Conservation (phyloP, 768 basidiomycete genomes). For the Pleurotus cornucopiae region DNA sequence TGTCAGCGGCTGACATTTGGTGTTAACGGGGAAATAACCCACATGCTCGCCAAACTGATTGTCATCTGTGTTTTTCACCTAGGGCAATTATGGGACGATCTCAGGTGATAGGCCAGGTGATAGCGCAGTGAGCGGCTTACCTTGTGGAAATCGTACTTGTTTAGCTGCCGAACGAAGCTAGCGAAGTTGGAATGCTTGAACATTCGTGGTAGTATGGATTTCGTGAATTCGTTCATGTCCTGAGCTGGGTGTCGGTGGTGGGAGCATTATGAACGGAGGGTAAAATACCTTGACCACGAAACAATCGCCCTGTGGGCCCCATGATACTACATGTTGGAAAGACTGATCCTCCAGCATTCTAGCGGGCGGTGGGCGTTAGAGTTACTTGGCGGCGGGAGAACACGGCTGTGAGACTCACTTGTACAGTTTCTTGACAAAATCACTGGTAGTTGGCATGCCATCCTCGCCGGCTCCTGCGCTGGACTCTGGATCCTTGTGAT, state of each 20-base stretch:
- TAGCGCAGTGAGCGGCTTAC: constrained; percentile 28
- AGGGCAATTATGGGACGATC: neutral
- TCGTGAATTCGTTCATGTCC: constrained; percentile 97
- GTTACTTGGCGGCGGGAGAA: neutral
- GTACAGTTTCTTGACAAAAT: constrained; percentile 94
- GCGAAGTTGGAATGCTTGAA: constrained; percentile 97
- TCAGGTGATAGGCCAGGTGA: constrained; percentile 7
- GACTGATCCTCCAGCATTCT: constrained; percentile 87
- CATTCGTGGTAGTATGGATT: constrained; percentile 82
- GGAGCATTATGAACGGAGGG: neutral
- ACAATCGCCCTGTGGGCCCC: constrained; percentile 81
- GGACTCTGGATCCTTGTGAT: constrained; percentile 5
- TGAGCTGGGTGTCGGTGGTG: constrained; percentile 7
- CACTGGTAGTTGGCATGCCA: constrained; percentile 81
- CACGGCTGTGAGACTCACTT: constrained; percentile 47
- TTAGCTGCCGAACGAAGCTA: constrained; percentile 86
- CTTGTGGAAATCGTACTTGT: constrained; percentile 98
- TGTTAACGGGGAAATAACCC: constrained; percentile 14
- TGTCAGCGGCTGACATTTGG: neutral
- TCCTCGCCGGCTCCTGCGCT: constrained; percentile 41
- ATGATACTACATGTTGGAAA: constrained; percentile 71
- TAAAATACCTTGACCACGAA: constrained; percentile 76
- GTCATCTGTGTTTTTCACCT: constrained; percentile 85
- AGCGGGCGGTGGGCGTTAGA: neutral
- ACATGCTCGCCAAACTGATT: constrained; percentile 64